These are phyloP conservation scores for Chalciporus piperatus DNA, from an alignment of 768 basidiomycete genomes.

Conservation along the genomic window DNA sequence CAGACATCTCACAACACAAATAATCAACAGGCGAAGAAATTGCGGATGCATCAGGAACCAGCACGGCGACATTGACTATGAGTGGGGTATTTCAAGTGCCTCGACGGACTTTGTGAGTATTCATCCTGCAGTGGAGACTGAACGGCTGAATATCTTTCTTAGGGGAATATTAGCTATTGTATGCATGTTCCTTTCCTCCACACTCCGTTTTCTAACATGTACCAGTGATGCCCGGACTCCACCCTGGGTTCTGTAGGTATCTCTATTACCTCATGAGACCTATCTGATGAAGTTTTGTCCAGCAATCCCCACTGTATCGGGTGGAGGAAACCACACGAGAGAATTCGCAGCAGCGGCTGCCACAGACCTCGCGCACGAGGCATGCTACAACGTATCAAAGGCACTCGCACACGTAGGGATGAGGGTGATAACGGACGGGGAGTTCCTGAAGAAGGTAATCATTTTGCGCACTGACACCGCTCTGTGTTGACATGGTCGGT, in stretches of 20 bases:
- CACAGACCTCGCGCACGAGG: constrained; percentile 59
- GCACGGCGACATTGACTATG: constrained; percentile 61
- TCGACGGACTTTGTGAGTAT: constrained; percentile 79
- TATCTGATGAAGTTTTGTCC: not conserved
- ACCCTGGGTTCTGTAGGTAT: constrained; percentile 58
- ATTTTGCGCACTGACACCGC: no score
- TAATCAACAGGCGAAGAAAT: constrained; percentile 56
- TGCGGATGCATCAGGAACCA: constrained; percentile 56
- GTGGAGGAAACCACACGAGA: constrained; percentile 78
- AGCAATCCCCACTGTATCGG: constrained; percentile 73
- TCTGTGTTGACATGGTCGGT: no score
- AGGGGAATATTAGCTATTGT: constrained; percentile 71
- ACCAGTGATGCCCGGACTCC: constrained; percentile 60
- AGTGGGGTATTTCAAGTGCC: constrained; percentile 64
- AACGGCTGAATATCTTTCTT: not conserved
- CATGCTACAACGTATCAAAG: constrained; percentile 65
- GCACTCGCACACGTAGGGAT: constrained; percentile 70
- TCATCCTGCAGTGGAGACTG: no score
- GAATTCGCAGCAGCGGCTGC: constrained; percentile 65
- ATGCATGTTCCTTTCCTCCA: not conserved
- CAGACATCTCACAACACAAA: not conserved
- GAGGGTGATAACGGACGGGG: constrained; percentile 62
- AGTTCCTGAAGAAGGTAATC: constrained; percentile 54
- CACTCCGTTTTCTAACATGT: constrained; percentile 2
- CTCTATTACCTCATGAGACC: not conserved